A percentile compares a stretch with the other conserved stretches of the same genome.
These are phyloP conservation scores for Asclepias syriaca DNA, from an alignment of 257 asterid genomes.

Conservation along the genomic window DNA sequence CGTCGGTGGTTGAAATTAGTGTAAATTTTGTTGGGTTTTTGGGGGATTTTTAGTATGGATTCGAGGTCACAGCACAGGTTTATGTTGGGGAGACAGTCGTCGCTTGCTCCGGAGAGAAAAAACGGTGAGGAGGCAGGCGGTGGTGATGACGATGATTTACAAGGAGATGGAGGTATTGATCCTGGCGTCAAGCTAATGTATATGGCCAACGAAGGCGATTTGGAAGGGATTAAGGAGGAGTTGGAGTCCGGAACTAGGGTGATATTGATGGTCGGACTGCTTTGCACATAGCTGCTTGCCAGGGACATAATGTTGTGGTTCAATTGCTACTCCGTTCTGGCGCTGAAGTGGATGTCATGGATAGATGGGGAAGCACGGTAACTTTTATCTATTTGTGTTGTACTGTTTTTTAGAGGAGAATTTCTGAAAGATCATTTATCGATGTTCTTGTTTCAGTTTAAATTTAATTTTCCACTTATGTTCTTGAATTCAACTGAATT, in stretches of 20 bases:
- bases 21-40: not conserved
- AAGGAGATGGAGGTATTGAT: slow-evolving; percentile 40
- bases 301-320: slow-evolving; percentile 54
- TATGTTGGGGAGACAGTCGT: slow-evolving; percentile 58
- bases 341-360: slow-evolving; percentile 52
- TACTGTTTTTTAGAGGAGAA: not conserved
- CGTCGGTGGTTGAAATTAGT: not conserved
- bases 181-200: slow-evolving; percentile 73
- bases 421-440: not conserved
- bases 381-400: not conserved
- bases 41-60: slow-evolving; percentile 30
- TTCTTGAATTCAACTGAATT: not conserved
- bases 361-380: slow-evolving; percentile 97
- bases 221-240: slow-evolving; percentile 71
- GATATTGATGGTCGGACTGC: slow-evolving; percentile 80
- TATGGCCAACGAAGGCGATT: slow-evolving; percentile 66
- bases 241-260: slow-evolving; percentile 44
- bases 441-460: not conserved
- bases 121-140: slow-evolving; percentile 17
- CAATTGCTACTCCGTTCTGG: slow-evolving; percentile 50
- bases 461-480: not conserved
- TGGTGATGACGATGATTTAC: slow-evolving; percentile 19
- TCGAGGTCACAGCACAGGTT: slow-evolving; percentile 54
- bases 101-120: slow-evolving; percentile 46
- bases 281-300: slow-evolving; percentile 81